Evolutionary conservation across 164 flowering plant species (phyloP), one percentile per base, ranked within the genome.

Genomic region (Magnolia kwangsiensis): DNA sequence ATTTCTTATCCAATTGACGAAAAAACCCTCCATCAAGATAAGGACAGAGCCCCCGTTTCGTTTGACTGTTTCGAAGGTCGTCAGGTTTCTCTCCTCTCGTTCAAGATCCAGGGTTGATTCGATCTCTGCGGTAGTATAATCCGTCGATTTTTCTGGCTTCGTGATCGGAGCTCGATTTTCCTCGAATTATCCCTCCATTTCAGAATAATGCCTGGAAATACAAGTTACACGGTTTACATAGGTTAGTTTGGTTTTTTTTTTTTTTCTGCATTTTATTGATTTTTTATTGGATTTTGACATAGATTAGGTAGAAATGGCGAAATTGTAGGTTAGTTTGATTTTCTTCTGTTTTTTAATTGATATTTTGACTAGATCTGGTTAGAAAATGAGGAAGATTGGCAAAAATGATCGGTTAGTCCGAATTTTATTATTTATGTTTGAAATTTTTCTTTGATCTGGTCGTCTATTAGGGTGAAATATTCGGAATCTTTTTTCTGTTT

Each of bases 191-290:
- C 16, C 13, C 61, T 11, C 61, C 61, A 55, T 29, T 37, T 37
- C 14, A 45, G 1, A 50, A 50, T n/a, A 7, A 76, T 76, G 78
- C 59, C 69, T 13, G 61, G 78, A 37, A 76, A 71, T 10, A 67
- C 74, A 37, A 21, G 31, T 59, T 70, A 74, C 78, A 70, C 73
- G 31, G 74, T 76, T 24, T 76, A 69, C 14, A 50, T 76, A 10
- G 78, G 78, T 76, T 49, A 13, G 69, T 66, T 66, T 24, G 13
- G 11, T 10, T 24, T n/a, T 21, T 67, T 55, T 19, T 55, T 55
- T 49, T 37, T 5, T 0, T 59, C 27, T n/a, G 21, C 45, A 37
- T 37, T 37, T 4, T 37, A 37, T 37, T 37, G 8, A 24, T 75
- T 24, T 51, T 24, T 20, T 2, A 20, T 65, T 50, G 11, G 3